These are phyloP conservation scores for Pseudocercospora cruenta DNA, from an alignment of 2,329 filamentous ascomycete species.

Conservation along the genomic window DNA sequence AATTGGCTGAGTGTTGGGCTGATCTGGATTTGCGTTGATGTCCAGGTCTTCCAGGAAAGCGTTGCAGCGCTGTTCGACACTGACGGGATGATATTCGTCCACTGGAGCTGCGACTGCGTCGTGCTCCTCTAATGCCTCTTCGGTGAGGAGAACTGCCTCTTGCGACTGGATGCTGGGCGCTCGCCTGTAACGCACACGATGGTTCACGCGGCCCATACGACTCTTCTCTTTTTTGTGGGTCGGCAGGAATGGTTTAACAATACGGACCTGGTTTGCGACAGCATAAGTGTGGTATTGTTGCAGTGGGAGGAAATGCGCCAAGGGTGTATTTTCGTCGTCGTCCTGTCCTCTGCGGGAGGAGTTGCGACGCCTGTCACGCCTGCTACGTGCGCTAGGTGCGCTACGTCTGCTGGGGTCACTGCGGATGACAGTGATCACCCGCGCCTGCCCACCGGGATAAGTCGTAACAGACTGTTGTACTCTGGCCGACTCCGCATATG, in stretches of 20 bases:
- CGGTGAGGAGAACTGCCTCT: not conserved
- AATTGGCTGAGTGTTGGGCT: not conserved
- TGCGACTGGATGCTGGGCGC: not conserved
- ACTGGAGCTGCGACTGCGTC: not conserved
- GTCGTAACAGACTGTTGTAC: not conserved
- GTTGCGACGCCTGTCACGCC: not conserved
- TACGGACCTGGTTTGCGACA: not conserved
- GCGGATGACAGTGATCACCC: conserved; percentile 1
- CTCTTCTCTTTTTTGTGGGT: not conserved
- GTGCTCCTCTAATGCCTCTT: not conserved
- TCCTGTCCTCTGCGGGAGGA: not conserved
- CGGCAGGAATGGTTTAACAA: conserved; percentile 1
- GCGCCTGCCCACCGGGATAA: not conserved
- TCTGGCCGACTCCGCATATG: not conserved
- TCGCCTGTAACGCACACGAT: not conserved
- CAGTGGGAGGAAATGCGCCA: not conserved
- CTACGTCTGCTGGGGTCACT: not conserved
- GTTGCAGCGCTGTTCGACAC: not conserved
- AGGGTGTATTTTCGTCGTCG: not conserved
- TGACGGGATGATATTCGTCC: not conserved
- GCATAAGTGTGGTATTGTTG: not conserved
- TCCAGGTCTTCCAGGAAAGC: not conserved
- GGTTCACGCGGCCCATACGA: not conserved
- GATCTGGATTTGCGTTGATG: not conserved
- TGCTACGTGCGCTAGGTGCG: not conserved